These are phyloP conservation scores for Ceratonia siliqua DNA, from an alignment of 306 rosid species.

Conservation along the genomic window DNA sequence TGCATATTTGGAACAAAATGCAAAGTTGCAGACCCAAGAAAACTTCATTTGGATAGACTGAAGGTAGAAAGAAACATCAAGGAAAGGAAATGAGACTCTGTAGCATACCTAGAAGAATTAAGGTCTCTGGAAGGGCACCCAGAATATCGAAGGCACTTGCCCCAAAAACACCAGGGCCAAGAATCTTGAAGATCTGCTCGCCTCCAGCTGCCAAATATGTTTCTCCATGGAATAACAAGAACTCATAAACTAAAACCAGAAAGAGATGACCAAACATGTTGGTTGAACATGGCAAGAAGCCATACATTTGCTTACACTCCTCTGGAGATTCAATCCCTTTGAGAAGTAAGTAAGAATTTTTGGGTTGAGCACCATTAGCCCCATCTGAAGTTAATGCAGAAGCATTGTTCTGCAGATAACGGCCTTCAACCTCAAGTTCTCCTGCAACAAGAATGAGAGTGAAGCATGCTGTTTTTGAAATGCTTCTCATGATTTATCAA, in stretches of 20 bases:
- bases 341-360: slow-evolving; percentile 21
- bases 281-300: slow-evolving; percentile 54
- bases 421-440: slow-evolving; percentile 22
- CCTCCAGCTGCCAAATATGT: slow-evolving; percentile 46
- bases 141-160: slow-evolving; percentile 51
- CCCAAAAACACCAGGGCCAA: slow-evolving; percentile 63
- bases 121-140: slow-evolving; percentile 55
- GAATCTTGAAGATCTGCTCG: slow-evolving; percentile 51
- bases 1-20: no score
- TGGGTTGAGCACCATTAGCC: slow-evolving; percentile 7
- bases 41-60: background rate
- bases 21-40: background rate
- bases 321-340: slow-evolving; percentile 17
- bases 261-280: slow-evolving; percentile 44
- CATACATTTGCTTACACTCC: slow-evolving; percentile 48
- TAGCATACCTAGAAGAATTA: slow-evolving; percentile 50
- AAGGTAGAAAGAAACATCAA: background rate
- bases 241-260: slow-evolving; percentile 51
- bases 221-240: slow-evolving; percentile 51
- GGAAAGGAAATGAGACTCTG: background rate
- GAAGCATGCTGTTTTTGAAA: slow-evolving; percentile 3
- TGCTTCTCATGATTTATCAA: slow-evolving; percentile 25
- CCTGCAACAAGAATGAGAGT: background rate
- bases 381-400: slow-evolving; percentile 38
- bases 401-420: background rate